A percentile compares a stretch with the other conserved stretches of the same genome.
Conservation (phyloP, 805 yeast genomes). For the Clavispora vitiphila region DNA sequence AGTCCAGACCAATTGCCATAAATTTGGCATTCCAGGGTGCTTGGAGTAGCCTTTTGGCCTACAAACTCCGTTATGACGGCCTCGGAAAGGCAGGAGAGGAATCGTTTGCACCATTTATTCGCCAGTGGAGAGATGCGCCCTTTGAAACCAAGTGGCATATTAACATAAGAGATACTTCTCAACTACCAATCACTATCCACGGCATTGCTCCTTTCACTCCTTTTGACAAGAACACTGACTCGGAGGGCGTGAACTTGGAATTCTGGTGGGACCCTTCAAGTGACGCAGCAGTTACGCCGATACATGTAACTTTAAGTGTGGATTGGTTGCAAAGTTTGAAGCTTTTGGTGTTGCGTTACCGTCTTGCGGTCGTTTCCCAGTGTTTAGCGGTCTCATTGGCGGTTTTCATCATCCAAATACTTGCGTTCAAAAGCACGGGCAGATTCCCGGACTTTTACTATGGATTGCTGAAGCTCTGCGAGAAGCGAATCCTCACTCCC, state of each 20-base stretch:
- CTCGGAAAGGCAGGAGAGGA: not conserved
- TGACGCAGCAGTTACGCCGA: slow-evolving; percentile 15
- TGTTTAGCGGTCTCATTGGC: slow-evolving; percentile 58
- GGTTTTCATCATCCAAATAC: slow-evolving; percentile 53
- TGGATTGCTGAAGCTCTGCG: slow-evolving; percentile 33
- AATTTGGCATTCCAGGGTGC: slow-evolving; percentile 51
- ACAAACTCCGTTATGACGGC: slow-evolving; percentile 28
- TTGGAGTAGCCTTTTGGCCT: slow-evolving; percentile 60
- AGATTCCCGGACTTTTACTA: slow-evolving; percentile 26
- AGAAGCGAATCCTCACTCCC: slow-evolving; percentile 16
- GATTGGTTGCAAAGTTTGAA: slow-evolving; percentile 60
- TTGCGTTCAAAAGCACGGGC: slow-evolving; percentile 20
- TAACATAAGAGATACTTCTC: slow-evolving; percentile 36
- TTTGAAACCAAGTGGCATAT: slow-evolving; percentile 79
- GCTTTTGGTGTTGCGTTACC: slow-evolving; percentile 66
- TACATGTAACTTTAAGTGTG: slow-evolving; percentile 41
- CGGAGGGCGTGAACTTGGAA: slow-evolving; percentile 24
- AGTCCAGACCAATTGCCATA: slow-evolving; percentile 39
- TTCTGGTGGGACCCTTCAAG: slow-evolving; percentile 41
- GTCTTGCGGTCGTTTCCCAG: slow-evolving; percentile 67
- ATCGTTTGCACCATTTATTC: slow-evolving; percentile 54
- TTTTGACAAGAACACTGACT: slow-evolving; percentile 21
- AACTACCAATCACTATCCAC: slow-evolving; percentile 39
- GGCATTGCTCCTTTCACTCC: slow-evolving; percentile 72
- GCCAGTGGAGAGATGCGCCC: slow-evolving; percentile 63